Conservation (phyloP, 306 rosid genomes). For the Rosa lucieae region DNA sequence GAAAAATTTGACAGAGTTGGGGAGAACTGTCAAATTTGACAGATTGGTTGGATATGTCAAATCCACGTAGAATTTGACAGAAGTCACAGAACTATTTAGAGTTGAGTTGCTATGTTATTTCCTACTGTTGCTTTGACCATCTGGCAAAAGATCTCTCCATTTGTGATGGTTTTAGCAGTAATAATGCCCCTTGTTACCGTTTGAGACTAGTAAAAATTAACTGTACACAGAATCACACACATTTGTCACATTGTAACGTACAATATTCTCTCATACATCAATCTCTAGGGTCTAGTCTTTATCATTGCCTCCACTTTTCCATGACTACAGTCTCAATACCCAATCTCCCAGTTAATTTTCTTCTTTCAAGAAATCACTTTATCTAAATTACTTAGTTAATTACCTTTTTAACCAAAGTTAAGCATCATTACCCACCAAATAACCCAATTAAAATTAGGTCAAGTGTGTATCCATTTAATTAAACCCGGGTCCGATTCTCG, state of each 20-base stretch:
- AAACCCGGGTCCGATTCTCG: slow-evolving; percentile 15
- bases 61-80: too few relatives aligned
- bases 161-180: background rate
- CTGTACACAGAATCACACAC: background rate
- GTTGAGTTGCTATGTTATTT: too few relatives aligned
- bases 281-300: background rate
- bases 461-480: background rate
- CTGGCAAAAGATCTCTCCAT: too few relatives aligned
- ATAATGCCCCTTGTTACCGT: background rate
- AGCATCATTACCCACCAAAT: background rate
- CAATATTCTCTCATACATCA: slow-evolving; percentile 23
- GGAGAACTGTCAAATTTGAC: too few relatives aligned
- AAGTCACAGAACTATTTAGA: too few relatives aligned
- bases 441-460: background rate
- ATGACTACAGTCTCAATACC: background rate
- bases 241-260: slow-evolving; percentile 17
- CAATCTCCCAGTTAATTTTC: background rate
- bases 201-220: background rate
- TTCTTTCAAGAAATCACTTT: background rate
- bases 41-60: too few relatives aligned
- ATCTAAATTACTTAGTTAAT: background rate
- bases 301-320: background rate
- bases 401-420: background rate
- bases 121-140: too few relatives aligned
- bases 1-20: too few relatives aligned